Base-by-base conservation (phyloP, 2,329 filamentous ascomycete species). In the Aspergillus sp. region DNA sequence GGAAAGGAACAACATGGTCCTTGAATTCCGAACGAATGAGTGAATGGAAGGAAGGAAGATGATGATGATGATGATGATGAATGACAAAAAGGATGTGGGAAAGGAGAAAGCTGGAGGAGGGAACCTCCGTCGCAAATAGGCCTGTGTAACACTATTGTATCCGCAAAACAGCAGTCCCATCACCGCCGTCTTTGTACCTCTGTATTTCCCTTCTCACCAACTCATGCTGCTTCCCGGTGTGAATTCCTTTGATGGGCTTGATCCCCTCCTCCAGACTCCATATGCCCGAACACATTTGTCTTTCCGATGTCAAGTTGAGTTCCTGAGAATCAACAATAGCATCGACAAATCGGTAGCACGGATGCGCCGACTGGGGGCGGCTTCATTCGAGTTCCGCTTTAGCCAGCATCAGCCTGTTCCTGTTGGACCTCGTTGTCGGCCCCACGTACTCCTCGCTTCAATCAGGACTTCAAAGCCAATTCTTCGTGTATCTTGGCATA, bases 101-200 rank as follows among this genome's bases (percentile, higher is more conserved):
- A 17, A 44, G 18, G 20, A 32, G 48, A 49, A 17, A 44, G n/a
- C n/a, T n/a, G n/a, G n/a, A n/a, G 11, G 20, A 39, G 41, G 44
- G 44, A 48, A 20, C 36, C 6, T 11, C 26, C n/a, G 12, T 48
- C 24, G 13, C 43, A 24, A 22, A 26, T 26, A 45, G 12, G 43
- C 24, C 38, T 18, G 65, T 67, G 64, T 63, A 64, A 67, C 64
- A 49, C 55, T 57, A 61, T 34, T 49, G 48, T 56, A 39, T 57
- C 45, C 44, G 48, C 50, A 49, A 47, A 24, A 57, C 62, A 18
- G 39, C 60, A 32, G 36, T 59, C 17, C 26, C 26, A 45, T 39
- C 36, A 20, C 36, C 43, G 43, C 11, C 13, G 15, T 17, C 20
- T 20, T 30, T 30, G 26, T 30, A 30, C 26, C 26, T 30, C 9